Conservation (phyloP, 1,284 basidiomycete genomes). For the Trichosporon ovoides region DNA sequence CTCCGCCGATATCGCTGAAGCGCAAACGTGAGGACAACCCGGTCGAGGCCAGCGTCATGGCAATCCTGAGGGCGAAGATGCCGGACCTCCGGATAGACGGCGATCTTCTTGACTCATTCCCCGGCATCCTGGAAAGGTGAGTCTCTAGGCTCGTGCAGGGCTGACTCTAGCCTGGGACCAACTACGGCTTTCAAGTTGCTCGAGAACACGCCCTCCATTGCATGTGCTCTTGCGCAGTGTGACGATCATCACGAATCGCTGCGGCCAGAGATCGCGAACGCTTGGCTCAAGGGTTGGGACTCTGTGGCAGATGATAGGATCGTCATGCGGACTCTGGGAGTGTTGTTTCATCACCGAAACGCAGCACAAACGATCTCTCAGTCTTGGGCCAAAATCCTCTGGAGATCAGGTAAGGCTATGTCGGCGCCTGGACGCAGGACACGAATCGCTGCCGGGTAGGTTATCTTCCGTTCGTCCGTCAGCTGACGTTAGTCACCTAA, state of each 20-base stretch:
- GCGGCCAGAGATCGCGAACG: not conserved
- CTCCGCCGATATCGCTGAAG: slow-evolving; percentile 12
- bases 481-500: slow-evolving; percentile 12
- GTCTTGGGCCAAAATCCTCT: slow-evolving; percentile 9
- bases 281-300: slow-evolving; percentile 1
- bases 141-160: not conserved
- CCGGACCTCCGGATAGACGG: slow-evolving; percentile 12
- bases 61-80: slow-evolving; percentile 8
- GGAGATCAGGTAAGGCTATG: slow-evolving; percentile 15
- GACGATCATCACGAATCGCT: slow-evolving; percentile 5
- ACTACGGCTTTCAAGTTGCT: slow-evolving; percentile 9
- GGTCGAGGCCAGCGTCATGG: slow-evolving; percentile 1
- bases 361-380: not conserved
- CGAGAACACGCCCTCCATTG: slow-evolving; percentile 7
- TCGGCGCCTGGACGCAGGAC: slow-evolving; percentile 19
- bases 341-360: slow-evolving; percentile 18
- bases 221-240: slow-evolving; percentile 16
- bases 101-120: slow-evolving; percentile 8
- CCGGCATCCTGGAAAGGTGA: not conserved
- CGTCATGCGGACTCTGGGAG: slow-evolving; percentile 17
- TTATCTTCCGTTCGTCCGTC: not conserved
- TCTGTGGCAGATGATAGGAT: slow-evolving; percentile 9
- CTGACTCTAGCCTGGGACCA: slow-evolving; percentile 6
- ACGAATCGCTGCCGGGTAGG: slow-evolving; percentile 21
- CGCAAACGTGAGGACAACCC: slow-evolving; percentile 12